These are phyloP conservation scores for Neopestalotiopsis sp. DNA, from an alignment of 2,329 filamentous ascomycete species.

Conservation along the genomic window DNA sequence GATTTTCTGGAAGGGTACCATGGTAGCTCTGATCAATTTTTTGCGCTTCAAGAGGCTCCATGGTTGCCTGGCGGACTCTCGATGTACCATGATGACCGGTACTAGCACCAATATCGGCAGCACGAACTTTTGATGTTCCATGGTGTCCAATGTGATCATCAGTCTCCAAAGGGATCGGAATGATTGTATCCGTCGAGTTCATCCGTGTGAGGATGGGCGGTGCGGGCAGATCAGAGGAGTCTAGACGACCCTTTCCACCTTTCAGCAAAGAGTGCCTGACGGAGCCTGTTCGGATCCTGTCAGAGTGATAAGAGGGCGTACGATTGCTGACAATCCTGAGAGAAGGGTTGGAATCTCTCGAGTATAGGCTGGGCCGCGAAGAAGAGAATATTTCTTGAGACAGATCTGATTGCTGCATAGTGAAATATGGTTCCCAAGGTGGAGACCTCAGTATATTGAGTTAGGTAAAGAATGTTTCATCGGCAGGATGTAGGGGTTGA, in stretches of 20 bases:
- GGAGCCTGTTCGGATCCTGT: conserved; percentile 24
- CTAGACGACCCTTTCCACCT: conserved; percentile 22
- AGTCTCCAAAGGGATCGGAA: background rate
- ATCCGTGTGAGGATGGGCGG: conserved; percentile 32
- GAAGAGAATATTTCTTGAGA: background rate
- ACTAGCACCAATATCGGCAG: background rate
- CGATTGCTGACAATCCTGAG: conserved; percentile 28
- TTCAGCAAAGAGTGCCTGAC: conserved; percentile 33
- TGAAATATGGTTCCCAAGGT: background rate
- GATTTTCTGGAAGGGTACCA: background rate
- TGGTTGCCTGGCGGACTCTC: background rate
- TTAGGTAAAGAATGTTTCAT: background rate
- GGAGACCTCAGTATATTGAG: background rate
- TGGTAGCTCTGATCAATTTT: background rate
- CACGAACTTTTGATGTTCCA: conserved; percentile 27
- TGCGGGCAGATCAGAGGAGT: conserved; percentile 28
- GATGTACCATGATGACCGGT: background rate
- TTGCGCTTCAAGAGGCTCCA: background rate
- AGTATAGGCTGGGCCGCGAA: conserved; percentile 21
- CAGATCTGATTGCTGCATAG: background rate
- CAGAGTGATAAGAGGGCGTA: conserved; percentile 30
- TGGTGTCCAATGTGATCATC: conserved; percentile 22
- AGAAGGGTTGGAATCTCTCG: conserved; percentile 30
- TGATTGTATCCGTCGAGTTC: conserved; percentile 6
- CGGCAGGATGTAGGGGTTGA: background rate